Base-by-base conservation (phyloP, 169 alveolate genomes). In the Cystoisospora suis region DNA sequence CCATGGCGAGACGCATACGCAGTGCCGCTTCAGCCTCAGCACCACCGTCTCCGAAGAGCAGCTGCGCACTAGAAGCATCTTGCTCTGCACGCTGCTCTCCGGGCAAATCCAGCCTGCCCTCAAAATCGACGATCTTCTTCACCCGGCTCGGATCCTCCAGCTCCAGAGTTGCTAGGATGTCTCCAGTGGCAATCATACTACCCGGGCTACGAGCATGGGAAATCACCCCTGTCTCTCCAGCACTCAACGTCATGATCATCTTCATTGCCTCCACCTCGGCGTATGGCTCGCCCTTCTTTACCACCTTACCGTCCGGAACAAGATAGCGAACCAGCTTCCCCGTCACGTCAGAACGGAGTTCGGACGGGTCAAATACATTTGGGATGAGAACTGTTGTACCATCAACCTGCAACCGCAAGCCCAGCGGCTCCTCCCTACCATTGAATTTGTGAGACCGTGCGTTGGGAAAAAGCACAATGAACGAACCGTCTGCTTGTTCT, bases 231-330 rank as follows among this genome's bases (percentile, higher is more conserved):
- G 91, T 93, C 59, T 94, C 95, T 29, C 96, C 93, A 46, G 95
- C 92, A 32, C 94, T 92, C 75, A 95, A 92, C 5, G 96, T 93
- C 95, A 95, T 93, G 86, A 94, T 91, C 95, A 95, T 96, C 93
- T 96, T 96, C 97, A 96, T 96, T 32, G 96, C 96, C 87, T 96
- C 97, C 6, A 96, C 95, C 88, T 96, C 97, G 27, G 93, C 96
- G 65, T 91, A 96, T 53, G 96, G 95, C 47, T 94, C 95, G 47
- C 95, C 95, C 92, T 92, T 94, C 65, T 88, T 91, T 23, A 94
- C 95, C 42, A 75, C 75, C 29, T 89, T 93, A 46, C 95, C 96
- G 86, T 95, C 95, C n/a, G 89, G 93, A n/a, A 81, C 88, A 1
- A 90, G 75, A 47, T 75, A 90, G 5, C 93, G 69, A 9, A 90